Evolutionary conservation across 1,284 basidiomycete genomes (phyloP), one percentile per base, ranked within the genome.

Genomic region (Rhodotorula mucilaginosa): DNA sequence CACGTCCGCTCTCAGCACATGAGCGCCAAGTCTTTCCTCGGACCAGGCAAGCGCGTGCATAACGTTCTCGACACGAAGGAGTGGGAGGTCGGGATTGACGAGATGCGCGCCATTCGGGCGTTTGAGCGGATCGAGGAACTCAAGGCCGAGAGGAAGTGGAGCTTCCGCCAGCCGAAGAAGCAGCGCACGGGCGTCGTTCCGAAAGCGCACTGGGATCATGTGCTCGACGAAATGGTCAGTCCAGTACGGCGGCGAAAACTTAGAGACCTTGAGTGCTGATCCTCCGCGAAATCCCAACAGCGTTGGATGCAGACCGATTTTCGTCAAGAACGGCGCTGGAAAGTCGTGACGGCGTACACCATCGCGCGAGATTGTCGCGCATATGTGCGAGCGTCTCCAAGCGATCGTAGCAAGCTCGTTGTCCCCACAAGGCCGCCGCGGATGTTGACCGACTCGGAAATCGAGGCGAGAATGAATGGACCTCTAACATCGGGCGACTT

Each of bases 241-340:
- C 21, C 52, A 58, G 39, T 8, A 16, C 52, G 29, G 58, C 26
- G 12, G 8, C 3, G 44, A 48, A 64, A 8, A 23, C 13, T 5
- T n/a, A 26, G n/a, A 23, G 21, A n/a, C 19, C 5, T 31, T 23
- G n/a, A 6, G 5, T n/a, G 29, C n/a, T 7, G 12, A n/a, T 2
- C 61, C 57, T 68, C 58, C 2, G 16, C 21, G 44, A 21, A 5
- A 58, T 8, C 47, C 7, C 29, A 5, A 49, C 78, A 95, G 92
- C 92, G 91, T 86, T 99, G 96, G 97, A 89, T 99, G 86, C 90
- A 94, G 61, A 88, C 88, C 21, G 97, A 99, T 79, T 98, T 94
- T 78, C 88, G 90, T 13, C 94, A 99, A 81, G 97, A 99, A 80
- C 85, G 92, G 64, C 87, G 87, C 70, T 99, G 95, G 95, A 99